Evolutionary conservation across 176 grass and related monocot genomes (phyloP), one percentile per base, ranked within the genome.

Genomic region (Oryza glumipatula): DNA sequence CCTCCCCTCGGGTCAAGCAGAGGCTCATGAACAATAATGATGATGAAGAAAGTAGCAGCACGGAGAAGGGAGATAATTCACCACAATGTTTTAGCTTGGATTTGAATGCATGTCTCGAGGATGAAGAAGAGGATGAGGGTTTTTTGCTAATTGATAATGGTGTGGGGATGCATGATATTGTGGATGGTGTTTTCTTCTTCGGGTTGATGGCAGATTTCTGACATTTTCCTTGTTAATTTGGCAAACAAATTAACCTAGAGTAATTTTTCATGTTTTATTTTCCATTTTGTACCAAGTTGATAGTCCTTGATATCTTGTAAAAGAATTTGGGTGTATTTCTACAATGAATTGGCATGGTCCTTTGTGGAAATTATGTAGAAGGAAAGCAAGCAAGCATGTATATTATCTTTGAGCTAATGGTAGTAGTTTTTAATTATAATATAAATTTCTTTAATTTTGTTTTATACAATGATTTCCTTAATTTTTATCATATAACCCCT

Each of bases 121-220:
- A 90, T 71, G 68, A 17, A 16, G 72, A 77, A 72, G 61, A 8
- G 8, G 82, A 72, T 68, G 33, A 60, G 14, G 19, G 11, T 21
- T 9, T 6, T 76, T 82, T 48, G 3, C 69, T 68, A 32, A 32
- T 32, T 72, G 74, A 92, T 65, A 75, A 91, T 76, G 74, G 82
- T 73, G 79, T 56, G 51, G 80, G 69, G 44, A 89, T 92, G 72
- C 22, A 47, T 45, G 44, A 86, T 65, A 58, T 68, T 78, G 89
- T 96, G 6, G 96, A 98, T 91, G 70, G 90, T 13, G 67, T 82
- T 51, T 91, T 98, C 86, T 83, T 72, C 43, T 94, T 98, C 46
- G 76, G 85, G 73, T 85, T 79, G 52, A 73, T 5, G 45, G 44
- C 67, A 11, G 72, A 74, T 73, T 79, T 86, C 54, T 91, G 51